Evolutionary conservation across 768 basidiomycete species (phyloP), one percentile per base, ranked within the genome.

Genomic region (Suillus variegatus): DNA sequence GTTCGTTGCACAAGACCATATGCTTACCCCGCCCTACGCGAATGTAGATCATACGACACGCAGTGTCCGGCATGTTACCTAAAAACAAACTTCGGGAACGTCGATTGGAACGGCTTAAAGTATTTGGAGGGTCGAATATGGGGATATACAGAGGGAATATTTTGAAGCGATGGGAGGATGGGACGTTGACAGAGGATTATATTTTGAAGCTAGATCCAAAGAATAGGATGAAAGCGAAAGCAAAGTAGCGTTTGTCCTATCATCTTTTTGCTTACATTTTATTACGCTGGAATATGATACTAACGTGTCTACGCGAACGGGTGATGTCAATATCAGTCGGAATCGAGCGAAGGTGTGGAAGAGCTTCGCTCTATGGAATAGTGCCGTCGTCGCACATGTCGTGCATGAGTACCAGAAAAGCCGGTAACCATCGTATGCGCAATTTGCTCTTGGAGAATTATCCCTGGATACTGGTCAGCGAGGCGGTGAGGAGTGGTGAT

Each of bases 11-110:
- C 32, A 41, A 20, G 14, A 4, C 22, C 16, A 6, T 56, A 35
- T 55, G 20, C 60, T 63, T 52, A 62, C 35, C 49, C 35, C 60
- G 20, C 51, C 43, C 46, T 60, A 40, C 22, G 16, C 6, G 18
- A 60, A 6, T 64, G 18, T 74, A 99, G 97, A 93, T 99, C 70
- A 94, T 99, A 65, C 89, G 94, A 14, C 88, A 94, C 69, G 97
- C 97, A 4, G 97, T 99, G 5, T 92, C 97, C 13, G 94, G 97
- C 71, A 99, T 99, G 97, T 83, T 99, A 63, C 97, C 97, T 41
- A 99, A 99, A 80, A 99, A 99, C 82, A 96, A 92, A 68, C 87
- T 97, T 66, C 88, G 97, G 32, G 93, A 97, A 56, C 84, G 93
- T 55, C 86, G 97, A 43, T 78, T 99, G 58, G 94, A 93, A 65